Conservation (phyloP, 1,139 yeast genomes). For the Protomyces arabidopsidicola region DNA sequence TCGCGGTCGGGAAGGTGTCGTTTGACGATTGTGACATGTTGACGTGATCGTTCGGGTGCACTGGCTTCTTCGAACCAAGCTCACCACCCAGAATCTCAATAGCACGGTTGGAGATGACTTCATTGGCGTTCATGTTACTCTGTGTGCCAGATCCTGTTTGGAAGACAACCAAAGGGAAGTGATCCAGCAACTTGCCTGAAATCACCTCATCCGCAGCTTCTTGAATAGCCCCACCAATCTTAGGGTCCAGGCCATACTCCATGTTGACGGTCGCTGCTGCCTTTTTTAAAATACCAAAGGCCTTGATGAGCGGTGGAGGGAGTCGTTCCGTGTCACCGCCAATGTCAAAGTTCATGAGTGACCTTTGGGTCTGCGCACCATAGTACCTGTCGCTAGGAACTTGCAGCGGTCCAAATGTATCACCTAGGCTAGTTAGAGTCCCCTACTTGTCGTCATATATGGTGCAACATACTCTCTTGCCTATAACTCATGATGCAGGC, state of each 20-base stretch:
- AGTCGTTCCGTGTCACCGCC: constrained; percentile 87
- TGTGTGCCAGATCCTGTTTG: constrained; percentile 99
- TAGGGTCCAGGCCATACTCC: constrained; percentile 79
- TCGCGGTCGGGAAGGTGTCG: constrained; percentile 96
- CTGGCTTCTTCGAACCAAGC: constrained; percentile 85
- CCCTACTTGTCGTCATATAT: neutral
- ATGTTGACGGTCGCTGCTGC: constrained; percentile 92
- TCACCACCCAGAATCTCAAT: constrained; percentile 90
- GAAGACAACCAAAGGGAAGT: constrained; percentile 96
- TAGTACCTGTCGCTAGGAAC: constrained; percentile 83
- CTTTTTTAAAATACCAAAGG: constrained; percentile 90
- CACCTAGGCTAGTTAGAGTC: neutral
- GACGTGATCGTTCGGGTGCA: constrained; percentile 97
- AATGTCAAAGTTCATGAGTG: constrained; percentile 86
- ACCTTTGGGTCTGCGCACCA: constrained; percentile 97
- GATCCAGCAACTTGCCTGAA: constrained; percentile 84
- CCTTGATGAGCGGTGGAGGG: constrained; percentile 85
- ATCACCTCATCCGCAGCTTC: constrained; percentile 93
- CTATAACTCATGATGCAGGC: neutral
- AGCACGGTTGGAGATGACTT: constrained; percentile 96
- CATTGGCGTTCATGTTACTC: constrained; percentile 63
- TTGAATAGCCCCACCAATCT: constrained; percentile 76
- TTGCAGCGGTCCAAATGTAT: constrained; percentile 47
- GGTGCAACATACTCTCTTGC: neutral
- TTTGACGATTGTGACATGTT: constrained; percentile 98